Evolutionary conservation across 176 grass and related monocot species (phyloP).

Genomic region (Luzula sylvatica): DNA sequence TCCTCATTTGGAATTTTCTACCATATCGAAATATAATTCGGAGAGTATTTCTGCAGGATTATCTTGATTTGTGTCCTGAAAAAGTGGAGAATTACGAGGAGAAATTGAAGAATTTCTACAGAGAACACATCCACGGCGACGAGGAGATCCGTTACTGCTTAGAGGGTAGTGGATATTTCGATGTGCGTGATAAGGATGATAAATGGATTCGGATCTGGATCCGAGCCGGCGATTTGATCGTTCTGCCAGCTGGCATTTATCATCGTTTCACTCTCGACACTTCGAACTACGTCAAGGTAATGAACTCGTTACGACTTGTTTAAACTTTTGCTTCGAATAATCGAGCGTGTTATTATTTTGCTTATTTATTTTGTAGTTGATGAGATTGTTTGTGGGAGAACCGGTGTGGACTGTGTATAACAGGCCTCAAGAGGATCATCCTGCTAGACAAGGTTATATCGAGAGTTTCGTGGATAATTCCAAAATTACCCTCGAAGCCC

Average conservation of each 20-base stretch:
- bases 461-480: slow-evolving; percentile 44
- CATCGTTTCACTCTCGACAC: slow-evolving; percentile 66
- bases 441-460: slow-evolving; percentile 59
- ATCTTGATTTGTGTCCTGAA: slow-evolving; percentile 61
- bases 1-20: not conserved
- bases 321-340: not conserved
- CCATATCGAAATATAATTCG: not conserved
- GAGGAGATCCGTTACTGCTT: slow-evolving; percentile 96
- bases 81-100: slow-evolving; percentile 91
- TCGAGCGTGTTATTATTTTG: too few relatives aligned
- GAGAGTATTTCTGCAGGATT: slow-evolving; percentile 39
- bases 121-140: slow-evolving; percentile 72
- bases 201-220: slow-evolving; percentile 79
- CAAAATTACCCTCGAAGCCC: slow-evolving; percentile 51
- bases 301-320: not conserved
- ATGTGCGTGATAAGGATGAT: slow-evolving; percentile 69
- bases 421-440: slow-evolving; percentile 79
- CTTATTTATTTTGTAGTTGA: slow-evolving; percentile 72
- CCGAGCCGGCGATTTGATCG: slow-evolving; percentile 80
- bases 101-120: slow-evolving; percentile 76
- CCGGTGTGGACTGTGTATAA: slow-evolving; percentile 70
- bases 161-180: slow-evolving; percentile 81
- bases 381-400: slow-evolving; percentile 76
- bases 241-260: slow-evolving; percentile 79
- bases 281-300: slow-evolving; percentile 63